Evolutionary conservation across 2,329 filamentous ascomycete genomes (phyloP).

Genomic region (Trichoderma guizhouense): DNA sequence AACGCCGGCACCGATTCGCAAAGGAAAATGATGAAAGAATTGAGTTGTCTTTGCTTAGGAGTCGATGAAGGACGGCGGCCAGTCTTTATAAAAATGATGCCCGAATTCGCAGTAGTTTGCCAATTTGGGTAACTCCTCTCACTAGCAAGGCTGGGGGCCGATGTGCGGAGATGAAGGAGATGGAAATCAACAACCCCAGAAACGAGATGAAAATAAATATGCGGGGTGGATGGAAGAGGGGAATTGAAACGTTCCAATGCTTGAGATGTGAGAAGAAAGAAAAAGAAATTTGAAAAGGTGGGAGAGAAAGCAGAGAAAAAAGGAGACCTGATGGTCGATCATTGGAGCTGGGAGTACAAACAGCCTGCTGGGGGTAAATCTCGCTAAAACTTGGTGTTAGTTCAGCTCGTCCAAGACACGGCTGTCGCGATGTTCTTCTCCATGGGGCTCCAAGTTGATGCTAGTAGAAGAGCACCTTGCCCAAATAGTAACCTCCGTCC

Average conservation of each 20-base stretch:
- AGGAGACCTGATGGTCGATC: conserved; percentile 11
- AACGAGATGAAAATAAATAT: neutral
- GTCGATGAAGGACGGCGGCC: neutral
- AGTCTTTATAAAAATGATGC: conserved; percentile 1
- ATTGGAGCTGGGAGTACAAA: conserved; percentile 9
- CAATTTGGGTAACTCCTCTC: conserved; percentile 14
- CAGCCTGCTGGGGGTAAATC: conserved; percentile 19
- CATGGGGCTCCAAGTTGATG: neutral
- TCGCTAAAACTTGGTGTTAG: conserved; percentile 22
- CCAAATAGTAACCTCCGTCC: neutral
- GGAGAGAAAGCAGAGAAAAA: conserved; percentile 14
- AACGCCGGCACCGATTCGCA: conserved; percentile 2
- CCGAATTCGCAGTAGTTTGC: conserved; percentile 7
- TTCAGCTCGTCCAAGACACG: neutral
- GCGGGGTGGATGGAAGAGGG: neutral
- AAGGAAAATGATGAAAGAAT: neutral
- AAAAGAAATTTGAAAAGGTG: neutral
- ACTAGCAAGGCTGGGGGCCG: conserved; percentile 6
- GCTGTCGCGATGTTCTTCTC: conserved; percentile 7
- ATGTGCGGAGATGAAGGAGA: conserved; percentile 3
- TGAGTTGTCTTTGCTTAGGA: neutral
- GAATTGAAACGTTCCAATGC: neutral
- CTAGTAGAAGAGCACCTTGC: neutral
- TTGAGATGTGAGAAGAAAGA: neutral
- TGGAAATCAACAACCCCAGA: neutral